phyloP scores from a whole-genome alignment of 352 stramenopile genomes.

The Thraustotheca clavata region DNA sequence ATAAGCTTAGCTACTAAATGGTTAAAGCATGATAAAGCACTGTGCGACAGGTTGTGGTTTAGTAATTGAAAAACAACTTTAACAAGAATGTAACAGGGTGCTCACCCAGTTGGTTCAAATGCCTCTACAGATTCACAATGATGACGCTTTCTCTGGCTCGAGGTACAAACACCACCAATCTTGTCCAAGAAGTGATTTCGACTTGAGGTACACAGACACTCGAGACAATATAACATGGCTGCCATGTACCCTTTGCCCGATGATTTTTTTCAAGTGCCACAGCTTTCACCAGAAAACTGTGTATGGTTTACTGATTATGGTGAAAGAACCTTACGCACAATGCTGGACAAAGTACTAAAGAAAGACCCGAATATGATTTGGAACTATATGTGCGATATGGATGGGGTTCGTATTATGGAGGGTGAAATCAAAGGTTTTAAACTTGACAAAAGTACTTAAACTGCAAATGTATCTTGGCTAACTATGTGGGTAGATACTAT shows the following conservation, averaged over 20 bases:
- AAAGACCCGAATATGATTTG: slow-evolving; percentile 3
- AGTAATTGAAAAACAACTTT: no score
- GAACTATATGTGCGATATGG: slow-evolving; percentile 4
- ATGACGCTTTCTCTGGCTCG: background rate
- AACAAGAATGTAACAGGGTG: no score
- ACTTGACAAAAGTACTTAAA: slow-evolving; percentile 1
- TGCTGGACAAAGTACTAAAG: slow-evolving; percentile 7
- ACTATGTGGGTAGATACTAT: background rate
- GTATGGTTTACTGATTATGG: slow-evolving; percentile 1
- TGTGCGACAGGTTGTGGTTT: no score
- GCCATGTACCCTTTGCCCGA: slow-evolving; percentile 7
- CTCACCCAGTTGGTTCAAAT: background rate
- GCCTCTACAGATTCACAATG: slow-evolving; percentile 2
- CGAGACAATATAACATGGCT: slow-evolving; percentile 2
- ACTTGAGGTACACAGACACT: no score
- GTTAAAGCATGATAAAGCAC: no score
- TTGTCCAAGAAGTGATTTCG: slow-evolving; percentile 4
- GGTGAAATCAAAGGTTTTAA: background rate
- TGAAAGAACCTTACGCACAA: background rate
- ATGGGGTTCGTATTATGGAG: slow-evolving; percentile 1
- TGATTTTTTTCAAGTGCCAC: slow-evolving; percentile 2
- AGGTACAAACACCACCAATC: slow-evolving; percentile 1
- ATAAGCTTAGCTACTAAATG: no score
- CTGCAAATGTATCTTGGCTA: background rate
- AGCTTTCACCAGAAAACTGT: background rate